phyloP scores from a whole-genome alignment of 116 monocot species.

The Thalassia testudinum region DNA sequence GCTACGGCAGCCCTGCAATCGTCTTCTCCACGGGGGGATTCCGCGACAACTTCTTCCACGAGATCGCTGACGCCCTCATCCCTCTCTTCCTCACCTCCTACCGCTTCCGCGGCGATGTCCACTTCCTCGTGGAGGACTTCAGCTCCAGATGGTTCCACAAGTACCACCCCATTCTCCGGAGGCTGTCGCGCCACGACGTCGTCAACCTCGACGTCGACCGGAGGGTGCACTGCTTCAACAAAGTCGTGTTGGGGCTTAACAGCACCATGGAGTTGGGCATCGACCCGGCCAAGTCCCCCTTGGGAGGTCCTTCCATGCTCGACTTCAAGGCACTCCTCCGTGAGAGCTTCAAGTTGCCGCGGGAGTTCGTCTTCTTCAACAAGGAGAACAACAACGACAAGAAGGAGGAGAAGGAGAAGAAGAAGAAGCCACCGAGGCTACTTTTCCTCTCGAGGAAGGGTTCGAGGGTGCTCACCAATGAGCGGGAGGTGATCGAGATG shows the following conservation, averaged over 20 bases:
- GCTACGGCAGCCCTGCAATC: conserved; percentile 7
- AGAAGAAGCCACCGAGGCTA: too few relatives aligned
- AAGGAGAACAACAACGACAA: background rate
- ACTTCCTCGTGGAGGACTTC: conserved; percentile 7
- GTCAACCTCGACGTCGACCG: conserved; percentile 32
- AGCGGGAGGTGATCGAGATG: conserved; percentile 5
- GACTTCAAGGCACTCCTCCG: too few relatives aligned
- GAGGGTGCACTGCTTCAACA: conserved; percentile 48
- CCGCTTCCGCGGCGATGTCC: conserved; percentile 10
- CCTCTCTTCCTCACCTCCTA: conserved; percentile 11
- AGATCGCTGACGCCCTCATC: conserved; percentile 15
- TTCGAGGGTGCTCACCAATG: conserved; percentile 18
- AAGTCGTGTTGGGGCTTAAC: conserved; percentile 41
- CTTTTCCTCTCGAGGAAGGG: conserved; percentile 22
- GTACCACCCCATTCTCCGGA: conserved; percentile 14
- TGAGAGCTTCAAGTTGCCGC: too few relatives aligned
- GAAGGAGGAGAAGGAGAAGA: too few relatives aligned
- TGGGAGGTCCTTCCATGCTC: conserved; percentile 6
- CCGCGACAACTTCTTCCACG: conserved; percentile 18
- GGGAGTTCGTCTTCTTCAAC: too few relatives aligned
- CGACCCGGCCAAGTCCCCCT: conserved; percentile 34
- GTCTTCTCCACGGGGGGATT: conserved; percentile 11
- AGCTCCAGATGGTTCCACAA: conserved; percentile 7
- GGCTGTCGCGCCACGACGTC: conserved; percentile 34
- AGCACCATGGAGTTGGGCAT: conserved; percentile 45